These are phyloP conservation scores for Xylariaceae sp. DNA, from an alignment of 2,329 filamentous ascomycete genomes.

Conservation along the genomic window DNA sequence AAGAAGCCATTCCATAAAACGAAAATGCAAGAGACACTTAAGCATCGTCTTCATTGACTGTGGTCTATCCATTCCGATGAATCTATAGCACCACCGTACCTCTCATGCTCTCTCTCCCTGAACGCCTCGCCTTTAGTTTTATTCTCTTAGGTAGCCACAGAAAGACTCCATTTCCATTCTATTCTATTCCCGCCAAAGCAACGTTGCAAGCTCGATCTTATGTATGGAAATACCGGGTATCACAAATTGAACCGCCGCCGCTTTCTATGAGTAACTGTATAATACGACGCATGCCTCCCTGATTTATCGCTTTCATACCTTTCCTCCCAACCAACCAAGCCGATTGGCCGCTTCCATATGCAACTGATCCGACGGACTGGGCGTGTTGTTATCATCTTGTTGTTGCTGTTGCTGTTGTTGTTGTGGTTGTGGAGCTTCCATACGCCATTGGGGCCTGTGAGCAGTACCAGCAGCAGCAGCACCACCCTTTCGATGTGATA, in stretches of 20 bases:
- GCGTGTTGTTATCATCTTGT: conserved; percentile 23
- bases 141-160: not conserved
- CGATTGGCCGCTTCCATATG: conserved; percentile 27
- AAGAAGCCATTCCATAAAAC: too few species aligned
- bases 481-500: conserved; percentile 21
- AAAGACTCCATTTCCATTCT: not conserved
- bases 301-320: not conserved
- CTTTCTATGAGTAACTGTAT: not conserved
- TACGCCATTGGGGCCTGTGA: conserved; percentile 5
- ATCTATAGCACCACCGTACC: too few species aligned
- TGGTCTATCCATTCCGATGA: too few species aligned
- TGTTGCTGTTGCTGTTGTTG: too few species aligned
- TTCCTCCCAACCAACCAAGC: conserved; percentile 14
- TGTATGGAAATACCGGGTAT: conserved; percentile 5
- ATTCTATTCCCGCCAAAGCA: not conserved
- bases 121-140: too few species aligned
- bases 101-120: too few species aligned
- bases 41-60: too few species aligned
- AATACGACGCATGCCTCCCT: not conserved
- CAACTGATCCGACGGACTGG: conserved; percentile 31
- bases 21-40: too few species aligned
- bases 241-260: conserved; percentile 2
- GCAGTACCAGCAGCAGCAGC: not conserved
- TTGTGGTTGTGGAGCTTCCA: not conserved
- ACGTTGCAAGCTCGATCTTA: not conserved